Conservation (phyloP, 1,284 basidiomycete species). For the Ustilago tritici region DNA sequence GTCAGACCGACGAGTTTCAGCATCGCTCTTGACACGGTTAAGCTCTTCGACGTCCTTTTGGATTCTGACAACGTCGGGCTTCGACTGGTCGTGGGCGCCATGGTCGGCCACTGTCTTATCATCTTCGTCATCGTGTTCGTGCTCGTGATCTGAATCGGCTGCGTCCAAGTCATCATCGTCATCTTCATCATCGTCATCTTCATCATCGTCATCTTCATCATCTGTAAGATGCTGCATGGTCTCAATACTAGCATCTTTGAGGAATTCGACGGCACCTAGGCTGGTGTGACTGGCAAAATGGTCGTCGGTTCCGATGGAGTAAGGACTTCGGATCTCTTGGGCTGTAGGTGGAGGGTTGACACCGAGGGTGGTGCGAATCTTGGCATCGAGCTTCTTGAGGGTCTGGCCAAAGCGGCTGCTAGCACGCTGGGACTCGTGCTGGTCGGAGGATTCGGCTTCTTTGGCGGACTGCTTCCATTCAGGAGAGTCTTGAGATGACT, state of each 20-base stretch:
- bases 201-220: slow-evolving; percentile 32
- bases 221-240: slow-evolving; percentile 36
- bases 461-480: slow-evolving; percentile 31
- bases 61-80: slow-evolving; percentile 12
- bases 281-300: slow-evolving; percentile 26
- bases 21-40: slow-evolving; percentile 5
- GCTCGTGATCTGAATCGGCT: slow-evolving; percentile 13
- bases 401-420: slow-evolving; percentile 23
- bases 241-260: slow-evolving; percentile 45
- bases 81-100: background rate
- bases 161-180: slow-evolving; percentile 17
- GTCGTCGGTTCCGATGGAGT: slow-evolving; percentile 41
- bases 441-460: slow-evolving; percentile 30
- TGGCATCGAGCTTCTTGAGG: slow-evolving; percentile 42
- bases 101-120: slow-evolving; percentile 22
- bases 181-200: slow-evolving; percentile 23
- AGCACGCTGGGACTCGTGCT: slow-evolving; percentile 18
- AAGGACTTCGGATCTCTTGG: slow-evolving; percentile 32
- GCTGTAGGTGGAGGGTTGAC: slow-evolving; percentile 40
- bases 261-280: slow-evolving; percentile 32
- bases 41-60: slow-evolving; percentile 10
- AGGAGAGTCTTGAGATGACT: slow-evolving; percentile 11
- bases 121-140: slow-evolving; percentile 9
- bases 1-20: slow-evolving; percentile 30
- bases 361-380: slow-evolving; percentile 27